Evolutionary conservation across 177 flowering plant genomes (phyloP), one percentile per base, ranked within the genome.

Genomic region (Vitis hybrid): DNA sequence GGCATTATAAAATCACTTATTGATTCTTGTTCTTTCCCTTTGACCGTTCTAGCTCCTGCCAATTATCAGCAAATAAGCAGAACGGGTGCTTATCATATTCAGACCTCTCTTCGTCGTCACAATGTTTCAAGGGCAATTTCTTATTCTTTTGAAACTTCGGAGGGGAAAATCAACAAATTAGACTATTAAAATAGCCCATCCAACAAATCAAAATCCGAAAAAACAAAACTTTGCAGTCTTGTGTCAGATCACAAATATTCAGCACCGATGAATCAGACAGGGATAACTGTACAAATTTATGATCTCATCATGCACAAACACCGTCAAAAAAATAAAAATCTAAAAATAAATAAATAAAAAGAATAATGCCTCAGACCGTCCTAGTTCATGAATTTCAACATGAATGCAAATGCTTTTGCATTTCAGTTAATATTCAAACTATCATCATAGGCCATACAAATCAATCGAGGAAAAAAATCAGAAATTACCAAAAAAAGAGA

Each of bases 301-400:
- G 17, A 20, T 79, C 60, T 84, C 87, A 76, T 84, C 87, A 82
- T 72, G 10, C 84, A 79, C 79, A 71, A 64, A 70, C 73, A 63
- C 63, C 11, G 63, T n/a, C n/a, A 31, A 17, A 18, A 49, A 2
- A 20, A 4, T n/a, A 61, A 12, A 3, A 0, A 15, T 4, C 22
- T 3, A 3, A 14, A 50, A 31, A 59, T 19, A 33, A 24, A 19
- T 4, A 11, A 59, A 49, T 24, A 67, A 3, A 0, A 3, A 59
- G 14, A 18, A 33, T 8, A 54, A 11, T 50, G 81, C 85, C 85
- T 79, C 85, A 77, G 85, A 82, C 85, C 85, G 82, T 82, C 85
- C 85, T 82, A 82, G 85, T 82, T 77, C 81, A 80, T 58, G 47
- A 63, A 20, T 73, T 55, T 79, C 81, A 51, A 77, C 80, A 72